A percentile compares a stretch with the other conserved stretches of the same genome.
phyloP scores from a whole-genome alignment of 768 basidiomycete genomes.

The Tricholoma flavovirens region DNA sequence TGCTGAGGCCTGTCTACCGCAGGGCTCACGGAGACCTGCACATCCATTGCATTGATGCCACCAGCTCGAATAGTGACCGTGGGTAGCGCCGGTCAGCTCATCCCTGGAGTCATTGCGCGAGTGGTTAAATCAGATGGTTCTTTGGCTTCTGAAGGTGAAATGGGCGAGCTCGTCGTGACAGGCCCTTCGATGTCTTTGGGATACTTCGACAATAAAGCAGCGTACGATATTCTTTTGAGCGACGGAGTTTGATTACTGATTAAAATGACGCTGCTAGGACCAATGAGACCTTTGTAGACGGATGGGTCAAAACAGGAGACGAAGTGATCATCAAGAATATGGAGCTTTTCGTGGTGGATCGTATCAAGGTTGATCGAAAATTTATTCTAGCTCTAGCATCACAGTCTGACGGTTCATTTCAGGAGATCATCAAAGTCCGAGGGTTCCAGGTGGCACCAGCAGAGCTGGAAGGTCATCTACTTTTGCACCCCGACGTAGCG shows the following conservation, averaged over 20 bases:
- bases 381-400: neutral
- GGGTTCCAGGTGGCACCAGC: slow-evolving; percentile 60
- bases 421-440: slow-evolving; percentile 71
- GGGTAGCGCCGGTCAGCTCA: slow-evolving; percentile 52
- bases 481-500: slow-evolving; percentile 53
- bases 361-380: slow-evolving; percentile 48
- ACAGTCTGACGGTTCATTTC: neutral
- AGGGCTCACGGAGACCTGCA: slow-evolving; percentile 65
- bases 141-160: slow-evolving; percentile 50
- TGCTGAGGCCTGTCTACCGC: neutral
- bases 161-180: slow-evolving; percentile 55
- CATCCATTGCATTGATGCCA: slow-evolving; percentile 44
- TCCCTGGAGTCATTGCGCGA: slow-evolving; percentile 52
- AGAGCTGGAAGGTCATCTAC: slow-evolving; percentile 60
- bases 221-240: slow-evolving; percentile 35
- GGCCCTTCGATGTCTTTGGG: slow-evolving; percentile 56
- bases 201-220: slow-evolving; percentile 53
- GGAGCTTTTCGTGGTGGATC: slow-evolving; percentile 67
- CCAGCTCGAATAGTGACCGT: slow-evolving; percentile 38
- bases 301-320: slow-evolving; percentile 67
- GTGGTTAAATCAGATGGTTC: slow-evolving; percentile 56
- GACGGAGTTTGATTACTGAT: neutral
- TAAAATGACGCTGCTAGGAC: slow-evolving; percentile 33
- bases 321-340: slow-evolving; percentile 61
- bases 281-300: slow-evolving; percentile 57